Percentiles rank a stretch among this genome's conserved stretches.
phyloP scores from a whole-genome alignment of 805 yeast species.

The Metschnikowia colocasiae region DNA sequence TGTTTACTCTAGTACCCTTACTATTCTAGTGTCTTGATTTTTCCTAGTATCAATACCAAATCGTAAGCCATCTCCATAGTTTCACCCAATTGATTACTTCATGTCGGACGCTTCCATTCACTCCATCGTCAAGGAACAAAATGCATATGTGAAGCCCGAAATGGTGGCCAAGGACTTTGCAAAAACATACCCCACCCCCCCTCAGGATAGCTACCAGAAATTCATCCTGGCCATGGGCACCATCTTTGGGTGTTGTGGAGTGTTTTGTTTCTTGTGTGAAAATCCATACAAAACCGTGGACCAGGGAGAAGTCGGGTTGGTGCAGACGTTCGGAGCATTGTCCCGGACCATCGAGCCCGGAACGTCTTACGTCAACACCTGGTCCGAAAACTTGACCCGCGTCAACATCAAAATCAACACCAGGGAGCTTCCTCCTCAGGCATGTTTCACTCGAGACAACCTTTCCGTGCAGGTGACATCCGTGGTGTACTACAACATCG shows the following conservation, averaged over 20 bases:
- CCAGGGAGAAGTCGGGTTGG: constrained; percentile 67
- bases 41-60: no score
- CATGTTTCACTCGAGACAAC: constrained; percentile 69
- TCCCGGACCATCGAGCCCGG: constrained; percentile 69
- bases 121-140: constrained; percentile 11
- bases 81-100: no score
- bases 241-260: constrained; percentile 50
- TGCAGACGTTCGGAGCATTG: constrained; percentile 64
- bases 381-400: constrained; percentile 50
- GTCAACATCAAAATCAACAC: constrained; percentile 58
- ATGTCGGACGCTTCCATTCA: constrained; percentile 1
- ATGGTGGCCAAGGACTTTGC: constrained; percentile 43
- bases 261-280: constrained; percentile 53
- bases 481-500: constrained; percentile 62
- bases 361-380: constrained; percentile 58
- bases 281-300: constrained; percentile 59
- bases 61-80: no score
- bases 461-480: constrained; percentile 60
- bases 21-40: no score
- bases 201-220: constrained; percentile 39
- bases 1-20: no score
- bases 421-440: constrained; percentile 62
- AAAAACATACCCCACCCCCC: constrained; percentile 38
- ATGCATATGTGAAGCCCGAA: constrained; percentile 30
- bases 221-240: constrained; percentile 41